Base-by-base conservation (phyloP, 306 rosid species). In the Lagenaria siceraria region DNA sequence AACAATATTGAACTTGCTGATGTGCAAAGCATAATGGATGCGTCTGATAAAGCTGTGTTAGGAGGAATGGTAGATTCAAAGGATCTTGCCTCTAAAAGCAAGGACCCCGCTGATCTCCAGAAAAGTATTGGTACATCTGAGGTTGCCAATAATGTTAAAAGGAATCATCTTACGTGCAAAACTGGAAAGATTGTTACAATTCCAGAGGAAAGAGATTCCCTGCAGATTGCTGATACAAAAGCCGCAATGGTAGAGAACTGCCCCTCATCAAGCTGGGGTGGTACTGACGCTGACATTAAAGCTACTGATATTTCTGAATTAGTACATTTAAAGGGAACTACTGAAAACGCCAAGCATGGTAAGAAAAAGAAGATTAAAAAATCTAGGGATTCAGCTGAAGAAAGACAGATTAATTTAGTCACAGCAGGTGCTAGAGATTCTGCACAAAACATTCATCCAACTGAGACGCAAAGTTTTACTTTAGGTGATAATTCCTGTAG, bases 361-460 rank as follows among this genome's bases (percentile, higher is more conserved):
- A 82, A 84, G 83, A 85, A 68, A 58, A 88, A 46, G 76, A 77
- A 80, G 85, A 78, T 8, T 52, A 86, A 70, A 80, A 88, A 83
- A 55, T 19, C 69, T 42, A 83, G 80, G 83, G 86, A 55, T 80
- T 80, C 71, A 53, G 79, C 19, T 53, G 85, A 74, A 61, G 82
- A 54, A 56, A 53, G 66, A 22, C 43, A 78, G 24, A 38, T 14
- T 68, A 55, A 35, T 56, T 82, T 63, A 54, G 81, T 59, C 74
- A 54, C 68, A 35, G 78, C 75, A 75, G 35, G 14, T 71, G 80
- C 61, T 56, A 79, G 64, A 81, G 84, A 73, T 74, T 77, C 86
- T 35, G 80, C 79, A 74, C 64, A 61, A 76, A 82, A 79, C 42
- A 75, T 76, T 74, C 19, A 70, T 69, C 40, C 36, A 18, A 75